Conservation (phyloP, 2,329 filamentous ascomycete species). For the Ophiostoma perfectum region DNA sequence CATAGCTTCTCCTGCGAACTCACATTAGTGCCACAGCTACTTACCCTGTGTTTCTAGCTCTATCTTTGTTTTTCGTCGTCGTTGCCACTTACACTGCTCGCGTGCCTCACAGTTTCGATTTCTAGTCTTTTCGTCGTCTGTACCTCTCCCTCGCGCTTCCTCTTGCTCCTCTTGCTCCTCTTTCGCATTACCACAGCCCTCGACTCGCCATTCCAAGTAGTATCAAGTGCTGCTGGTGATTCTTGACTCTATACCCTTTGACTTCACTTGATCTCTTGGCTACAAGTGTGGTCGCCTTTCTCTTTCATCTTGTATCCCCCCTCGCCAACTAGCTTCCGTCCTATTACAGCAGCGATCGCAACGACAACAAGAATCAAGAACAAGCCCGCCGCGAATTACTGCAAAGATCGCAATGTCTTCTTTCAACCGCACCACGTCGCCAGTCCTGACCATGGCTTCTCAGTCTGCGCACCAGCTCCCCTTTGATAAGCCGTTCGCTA, state of each 20-base stretch:
- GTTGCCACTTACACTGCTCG: constrained; percentile 23
- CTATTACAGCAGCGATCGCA: background rate
- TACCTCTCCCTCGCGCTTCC: background rate
- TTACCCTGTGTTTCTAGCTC: constrained; percentile 2
- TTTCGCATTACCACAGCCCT: background rate
- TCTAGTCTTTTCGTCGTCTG: background rate
- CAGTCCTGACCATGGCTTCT: constrained; percentile 44
- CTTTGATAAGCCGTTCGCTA: constrained; percentile 38
- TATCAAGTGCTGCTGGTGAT: background rate
- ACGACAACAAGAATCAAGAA: background rate
- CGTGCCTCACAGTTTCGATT: constrained; percentile 16
- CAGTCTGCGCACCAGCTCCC: constrained; percentile 40
- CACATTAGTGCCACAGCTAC: constrained; percentile 4
- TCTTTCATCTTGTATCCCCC: background rate
- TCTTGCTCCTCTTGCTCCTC: background rate
- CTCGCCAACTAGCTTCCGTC: constrained; percentile 6
- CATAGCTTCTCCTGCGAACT: background rate
- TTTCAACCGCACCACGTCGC: constrained; percentile 42
- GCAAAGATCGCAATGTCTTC: constrained; percentile 37
- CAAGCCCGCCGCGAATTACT: background rate
- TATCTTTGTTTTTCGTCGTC: background rate
- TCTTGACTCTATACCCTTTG: background rate
- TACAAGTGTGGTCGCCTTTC: constrained; percentile 7
- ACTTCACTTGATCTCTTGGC: background rate
- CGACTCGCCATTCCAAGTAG: background rate